A percentile compares a stretch with the other conserved stretches of the same genome.
These are phyloP conservation scores for Penicillium macrosclerotiorum DNA, from an alignment of 495 filamentous ascomycete genomes.

Conservation along the genomic window DNA sequence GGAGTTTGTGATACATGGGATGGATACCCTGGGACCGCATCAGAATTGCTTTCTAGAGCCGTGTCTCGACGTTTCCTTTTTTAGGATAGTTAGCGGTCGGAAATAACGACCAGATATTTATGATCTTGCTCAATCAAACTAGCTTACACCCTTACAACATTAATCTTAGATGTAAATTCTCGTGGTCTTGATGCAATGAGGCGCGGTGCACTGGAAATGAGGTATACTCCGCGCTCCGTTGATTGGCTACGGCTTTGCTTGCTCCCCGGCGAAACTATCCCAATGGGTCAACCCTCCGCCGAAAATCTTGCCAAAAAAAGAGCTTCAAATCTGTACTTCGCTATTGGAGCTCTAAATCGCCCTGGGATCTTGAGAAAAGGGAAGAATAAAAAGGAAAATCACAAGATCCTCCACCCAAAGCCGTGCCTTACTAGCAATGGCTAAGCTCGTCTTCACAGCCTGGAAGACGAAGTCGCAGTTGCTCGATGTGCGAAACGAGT, in stretches of 20 bases:
- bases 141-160: background rate
- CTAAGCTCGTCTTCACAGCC: slow-evolving; percentile 74
- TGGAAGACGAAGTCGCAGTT: slow-evolving; percentile 71
- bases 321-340: background rate
- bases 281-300: slow-evolving; percentile 14
- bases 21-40: slow-evolving; percentile 30
- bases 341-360: background rate
- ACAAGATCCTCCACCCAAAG: too few species aligned
- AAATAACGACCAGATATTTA: too few species aligned
- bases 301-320: slow-evolving; percentile 2
- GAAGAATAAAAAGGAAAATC: too few species aligned
- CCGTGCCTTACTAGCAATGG: too few species aligned
- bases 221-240: background rate
- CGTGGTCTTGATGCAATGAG: too few species aligned
- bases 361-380: too few species aligned
- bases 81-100: background rate
- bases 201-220: too few species aligned
- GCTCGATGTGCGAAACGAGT: slow-evolving; percentile 60
- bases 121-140: slow-evolving; percentile 6
- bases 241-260: slow-evolving; percentile 1
- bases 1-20: slow-evolving; percentile 17
- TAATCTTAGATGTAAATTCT: too few species aligned
- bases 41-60: slow-evolving; percentile 9
- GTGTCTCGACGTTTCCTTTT: slow-evolving; percentile 12
- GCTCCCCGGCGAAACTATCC: slow-evolving; percentile 8